Base-by-base conservation (phyloP, 176 grass and related monocot species). In the Areca catechu region DNA sequence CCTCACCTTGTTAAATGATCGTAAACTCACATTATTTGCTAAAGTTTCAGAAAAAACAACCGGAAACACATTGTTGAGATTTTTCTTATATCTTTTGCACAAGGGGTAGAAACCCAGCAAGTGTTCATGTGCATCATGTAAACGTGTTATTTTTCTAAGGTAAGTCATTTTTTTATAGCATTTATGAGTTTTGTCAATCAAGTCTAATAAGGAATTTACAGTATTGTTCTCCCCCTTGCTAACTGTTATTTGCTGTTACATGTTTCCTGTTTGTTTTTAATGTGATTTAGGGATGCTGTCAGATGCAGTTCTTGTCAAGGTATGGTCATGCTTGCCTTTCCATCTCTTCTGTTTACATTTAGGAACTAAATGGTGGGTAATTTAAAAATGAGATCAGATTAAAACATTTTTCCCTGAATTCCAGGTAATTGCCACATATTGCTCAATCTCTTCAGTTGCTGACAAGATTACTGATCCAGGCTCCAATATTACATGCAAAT, bases 231-330 rank as follows among this genome's bases (percentile, higher is more conserved):
- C 10, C 57, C 9, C 58, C 22, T 67, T 72, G 54, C 51, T n/a
- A 69, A 65, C 69, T 62, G n/a, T 23, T 56, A 74, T 81, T 73
- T 70, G 69, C 63, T 66, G 17, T 56, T 63, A 23, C 68, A 18
- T 75, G 50, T 62, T 57, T 59, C 4, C 81, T 61, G 71, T 29
- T 52, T 65, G 18, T 77, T 75, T 78, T 21, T 24, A 71, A 76
- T 82, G 49, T 48, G 21, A 69, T 79, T 48, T 72, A 98, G 93
- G 78, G 78, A 88, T 71, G 63, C 79, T 22, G 55, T 84, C 24
- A 82, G 61, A 77, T 98, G 93, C 67, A 75, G 12, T 63, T 70
- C 78, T 73, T 98, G 93, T 80, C 72, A 98, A 98, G 93, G 93
- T 98, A 80, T 62, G 72, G 9, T 52, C 58, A 74, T 61, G 27